Evolutionary conservation across 306 rosid species (phyloP), one percentile per base, ranked within the genome.

Genomic region (Cicer cuneatum): DNA sequence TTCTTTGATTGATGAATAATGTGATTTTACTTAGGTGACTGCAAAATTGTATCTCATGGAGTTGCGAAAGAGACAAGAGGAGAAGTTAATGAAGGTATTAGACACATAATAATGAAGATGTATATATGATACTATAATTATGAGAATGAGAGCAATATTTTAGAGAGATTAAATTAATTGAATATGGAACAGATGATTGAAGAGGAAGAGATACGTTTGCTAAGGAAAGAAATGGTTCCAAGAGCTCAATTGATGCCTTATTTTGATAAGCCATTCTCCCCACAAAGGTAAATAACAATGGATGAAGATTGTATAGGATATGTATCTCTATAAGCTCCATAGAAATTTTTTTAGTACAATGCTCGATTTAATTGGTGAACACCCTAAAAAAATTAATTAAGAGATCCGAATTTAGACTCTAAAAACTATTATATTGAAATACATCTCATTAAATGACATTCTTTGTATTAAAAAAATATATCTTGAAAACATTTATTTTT

Each of bases 191-290:
- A 93, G 98, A 82, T 93, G 88, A 87, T 93, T 57, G 98, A 91
- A 88, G 97, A 93, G 80, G 97, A 93, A 85, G 94, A 91, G 85
- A 71, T 91, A 74, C 94, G 97, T 69, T 51, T 86, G 83, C 73
- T 93, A 66, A 91, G 98, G 85, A 89, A 93, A 87, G 98, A 93
- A 71, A 88, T 93, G 98, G 42, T 93, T 78, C 98, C 98, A 51
- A 88, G 94, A 84, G 98, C 98, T 85, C 96, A 91, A 67, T 78
- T 93, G 70, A 93, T 93, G 98, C 98, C 98, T 19, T 86, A 85
- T 79, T 93, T 93, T 73, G 96, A 93, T 58, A 85, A 89, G 74
- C 97, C 98, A 74, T 93, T 89, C 85, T 81, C 59, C 33, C 98
- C 98, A n/a, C 94, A 91, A 79, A 86, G 98, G 98, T 93, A 84